Evolutionary conservation across 2,329 filamentous ascomycete genomes (phyloP), one percentile per base, ranked within the genome.

Genomic region (Botryotinia narcissicola): DNA sequence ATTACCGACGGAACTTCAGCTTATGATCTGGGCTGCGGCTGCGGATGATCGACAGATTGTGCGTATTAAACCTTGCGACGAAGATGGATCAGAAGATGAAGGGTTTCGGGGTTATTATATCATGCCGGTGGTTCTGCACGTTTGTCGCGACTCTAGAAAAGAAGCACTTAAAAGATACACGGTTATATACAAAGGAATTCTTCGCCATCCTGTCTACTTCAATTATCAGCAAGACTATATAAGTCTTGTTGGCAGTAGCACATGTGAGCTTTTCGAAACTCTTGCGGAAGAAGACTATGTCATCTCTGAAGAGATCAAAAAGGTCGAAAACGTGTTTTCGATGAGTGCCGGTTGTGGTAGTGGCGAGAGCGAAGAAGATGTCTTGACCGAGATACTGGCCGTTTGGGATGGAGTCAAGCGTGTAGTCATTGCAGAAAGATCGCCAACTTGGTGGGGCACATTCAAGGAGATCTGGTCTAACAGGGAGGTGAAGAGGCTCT

Each of bases 391-490:
- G 9, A 35, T 48, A 8, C 22, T 67, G 8, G 29, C 4, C 12
- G 25, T 69, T 1, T 73, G 66, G 20, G 54, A 68, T 32, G 63
- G 71, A 1, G 10, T 69, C 32, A 73, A 61, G 29, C 22, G 35
- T 35, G 10, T 73, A 16, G 18, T 73, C 14, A 40, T 73, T 18
- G 37, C 59, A 22, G 71, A 73, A 42, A 57, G 35, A 20, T 40
- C 20, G 12, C 51, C 71, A 18, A 69, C 71, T 9, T 73, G 71
- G 71, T 73, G 51, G 71, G 63, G 71, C 18, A 61, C 61, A 37
- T 60, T 40, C 42, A 73, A 73, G 20, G 63, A 73, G 51, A 73
- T 73, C 2, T 73, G 71, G 71, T 73, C 71, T 12, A 54, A 73
- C 40, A 29, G 16, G 25, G 63, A 73, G 51, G 29, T 73, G 29